These are phyloP conservation scores for Buxus sempervirens DNA, from an alignment of 164 flowering plant species.

Conservation along the genomic window DNA sequence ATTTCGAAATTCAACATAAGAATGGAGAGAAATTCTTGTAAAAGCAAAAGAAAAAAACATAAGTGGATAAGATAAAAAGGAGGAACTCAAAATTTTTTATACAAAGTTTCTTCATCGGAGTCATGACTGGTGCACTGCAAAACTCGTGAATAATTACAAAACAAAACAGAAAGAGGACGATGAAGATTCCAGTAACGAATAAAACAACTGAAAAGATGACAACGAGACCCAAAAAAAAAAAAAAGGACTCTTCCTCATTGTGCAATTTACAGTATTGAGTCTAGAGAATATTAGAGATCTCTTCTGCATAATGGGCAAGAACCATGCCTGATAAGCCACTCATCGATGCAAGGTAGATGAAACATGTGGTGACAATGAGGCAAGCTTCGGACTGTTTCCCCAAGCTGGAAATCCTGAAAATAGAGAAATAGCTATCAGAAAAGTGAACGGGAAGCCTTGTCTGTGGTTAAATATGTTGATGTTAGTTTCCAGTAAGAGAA, in stretches of 20 bases:
- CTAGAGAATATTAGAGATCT: constrained; percentile 44
- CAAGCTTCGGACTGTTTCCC: constrained; percentile 73
- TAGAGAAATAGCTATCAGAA: not conserved
- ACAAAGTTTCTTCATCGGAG: too few species aligned
- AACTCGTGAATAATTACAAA: too few species aligned
- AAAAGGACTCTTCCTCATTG: constrained; percentile 12
- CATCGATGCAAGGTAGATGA: constrained; percentile 86
- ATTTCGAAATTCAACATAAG: too few species aligned
- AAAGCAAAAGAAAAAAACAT: too few species aligned
- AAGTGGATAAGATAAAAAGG: too few species aligned
- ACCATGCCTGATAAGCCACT: constrained; percentile 80
- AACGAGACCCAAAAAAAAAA: constrained; percentile 1
- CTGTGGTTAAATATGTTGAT: not conserved
- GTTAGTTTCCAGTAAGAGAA: not conserved
- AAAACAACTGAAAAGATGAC: not conserved
- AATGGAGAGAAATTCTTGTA: too few species aligned
- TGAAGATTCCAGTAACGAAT: not conserved
- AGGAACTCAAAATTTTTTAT: too few species aligned
- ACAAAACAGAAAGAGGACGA: too few species aligned
- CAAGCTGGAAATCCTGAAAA: constrained; percentile 70
- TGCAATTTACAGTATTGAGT: constrained; percentile 17
- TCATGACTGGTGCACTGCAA: too few species aligned
- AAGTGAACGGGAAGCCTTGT: not conserved
- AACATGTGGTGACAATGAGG: constrained; percentile 89
- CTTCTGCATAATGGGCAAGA: constrained; percentile 92